Evolutionary conservation across 768 basidiomycete species (phyloP), one percentile per base, ranked within the genome.

Genomic region (Mycena kentingensis): DNA sequence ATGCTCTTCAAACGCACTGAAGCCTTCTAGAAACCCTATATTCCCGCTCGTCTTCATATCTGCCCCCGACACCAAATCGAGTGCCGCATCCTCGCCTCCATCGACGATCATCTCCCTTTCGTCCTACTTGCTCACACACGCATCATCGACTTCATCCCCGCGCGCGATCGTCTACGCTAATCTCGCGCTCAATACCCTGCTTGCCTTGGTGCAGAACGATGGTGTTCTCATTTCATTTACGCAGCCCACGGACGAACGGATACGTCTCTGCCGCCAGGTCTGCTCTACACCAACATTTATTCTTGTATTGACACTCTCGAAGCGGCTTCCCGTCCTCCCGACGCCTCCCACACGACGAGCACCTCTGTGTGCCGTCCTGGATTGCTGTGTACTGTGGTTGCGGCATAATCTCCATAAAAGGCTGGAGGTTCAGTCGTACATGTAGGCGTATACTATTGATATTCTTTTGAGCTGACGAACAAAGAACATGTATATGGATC

Each of bases 311-410:
- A 10, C 32, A 45, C 27, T 10, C 42, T 26, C 22, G 32, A 38
- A 83, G 85, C 77, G 80, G 52, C 47, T 76, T 22, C 87, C 87
- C 11, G 61, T 73, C 13, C 70, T 87, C 34, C 77, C 84, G 1
- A 49, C 65, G 11, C 61, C 73, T 7, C 62, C 65, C 1, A 49
- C 72, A 4, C 67, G 72, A 8, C 70, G 77, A 44, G 72, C 82
- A 1, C 77, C 78, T 1, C 55, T 85, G 22, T 83, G 82, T 58
- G 78, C 83, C 3, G 49, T 88, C 21, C 61, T 88, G n/a, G 85
- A 88, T 63, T 86, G 82, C 51, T 84, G 82, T 58, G 73, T 84
- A 5, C 70, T 88, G 13, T 88, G 85, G 84, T 65, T 87, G 24
- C 80, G 84, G 16, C 86, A 89, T 58, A 87, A 87, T 61, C 67